A percentile compares a stretch with the other conserved stretches of the same genome.
phyloP scores from a whole-genome alignment of 495 filamentous ascomycete genomes.

The Friedmanniomyces simplex region DNA sequence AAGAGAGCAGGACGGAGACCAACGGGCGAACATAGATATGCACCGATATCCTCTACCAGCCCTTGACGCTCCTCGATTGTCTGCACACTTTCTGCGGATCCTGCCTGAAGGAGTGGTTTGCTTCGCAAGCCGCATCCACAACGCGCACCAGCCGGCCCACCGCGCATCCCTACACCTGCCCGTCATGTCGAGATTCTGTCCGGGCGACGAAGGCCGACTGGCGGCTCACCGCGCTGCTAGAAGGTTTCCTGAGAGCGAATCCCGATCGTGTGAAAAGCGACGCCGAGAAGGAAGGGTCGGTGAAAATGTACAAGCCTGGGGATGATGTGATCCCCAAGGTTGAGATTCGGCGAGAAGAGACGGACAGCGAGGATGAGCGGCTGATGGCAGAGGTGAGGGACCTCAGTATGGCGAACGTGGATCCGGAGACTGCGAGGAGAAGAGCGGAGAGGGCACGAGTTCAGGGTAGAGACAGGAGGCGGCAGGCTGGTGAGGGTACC shows the following conservation, averaged over 20 bases:
- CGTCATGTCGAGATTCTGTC: slow-evolving; percentile 79
- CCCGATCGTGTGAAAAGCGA: slow-evolving; percentile 56
- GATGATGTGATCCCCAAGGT: slow-evolving; percentile 60
- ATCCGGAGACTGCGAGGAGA: slow-evolving; percentile 30
- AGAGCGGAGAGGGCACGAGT: slow-evolving; percentile 27
- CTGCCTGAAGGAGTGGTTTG: slow-evolving; percentile 92
- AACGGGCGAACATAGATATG: slow-evolving; percentile 57
- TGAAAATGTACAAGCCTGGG: slow-evolving; percentile 60
- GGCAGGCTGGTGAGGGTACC: not conserved
- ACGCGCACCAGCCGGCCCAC: slow-evolving; percentile 22
- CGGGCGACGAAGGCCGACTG: slow-evolving; percentile 76
- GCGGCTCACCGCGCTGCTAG: slow-evolving; percentile 68
- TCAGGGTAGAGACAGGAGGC: slow-evolving; percentile 35
- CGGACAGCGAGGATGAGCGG: slow-evolving; percentile 51
- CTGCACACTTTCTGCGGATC: slow-evolving; percentile 94
- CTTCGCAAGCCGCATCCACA: slow-evolving; percentile 48
- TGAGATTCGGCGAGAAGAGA: slow-evolving; percentile 36
- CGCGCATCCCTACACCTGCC: slow-evolving; percentile 66
- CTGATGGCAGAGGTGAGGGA: slow-evolving; percentile 60
- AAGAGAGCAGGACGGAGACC: slow-evolving; percentile 12
- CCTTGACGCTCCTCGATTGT: slow-evolving; percentile 91
- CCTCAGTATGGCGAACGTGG: slow-evolving; percentile 59
- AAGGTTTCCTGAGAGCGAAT: slow-evolving; percentile 65
- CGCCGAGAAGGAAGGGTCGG: slow-evolving; percentile 62
- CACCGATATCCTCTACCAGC: slow-evolving; percentile 90